Percentiles rank a stretch among this genome's conserved stretches.
phyloP scores from a whole-genome alignment of 371 early-diverging fungal species.

The Actinomortierella wolfii region DNA sequence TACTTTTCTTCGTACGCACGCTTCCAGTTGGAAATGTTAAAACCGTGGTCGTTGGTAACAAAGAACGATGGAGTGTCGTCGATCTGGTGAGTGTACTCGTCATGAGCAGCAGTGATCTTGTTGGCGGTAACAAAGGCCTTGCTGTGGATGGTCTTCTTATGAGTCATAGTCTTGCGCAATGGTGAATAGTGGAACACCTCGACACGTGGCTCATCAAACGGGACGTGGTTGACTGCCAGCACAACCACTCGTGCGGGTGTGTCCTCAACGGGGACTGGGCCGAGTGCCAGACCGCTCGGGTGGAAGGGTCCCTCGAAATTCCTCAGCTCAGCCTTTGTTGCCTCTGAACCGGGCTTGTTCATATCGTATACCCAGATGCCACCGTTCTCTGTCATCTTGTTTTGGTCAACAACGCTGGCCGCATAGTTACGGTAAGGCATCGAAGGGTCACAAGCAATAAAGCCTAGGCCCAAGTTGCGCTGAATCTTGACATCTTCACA shows the following conservation, averaged over 20 bases:
- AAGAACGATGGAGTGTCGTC: constrained; percentile 45
- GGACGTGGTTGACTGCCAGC: constrained; percentile 44
- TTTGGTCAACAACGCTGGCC: constrained; percentile 34
- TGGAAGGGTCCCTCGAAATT: constrained; percentile 40
- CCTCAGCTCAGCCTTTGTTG: constrained; percentile 37
- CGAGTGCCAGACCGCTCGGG: constrained; percentile 38
- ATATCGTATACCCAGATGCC: constrained; percentile 45
- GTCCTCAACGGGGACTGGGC: constrained; percentile 32
- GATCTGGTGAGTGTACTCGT: constrained; percentile 14
- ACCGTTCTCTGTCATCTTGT: constrained; percentile 38
- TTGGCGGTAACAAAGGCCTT: constrained; percentile 39
- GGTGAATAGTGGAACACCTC: constrained; percentile 46
- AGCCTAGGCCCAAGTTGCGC: constrained; percentile 38
- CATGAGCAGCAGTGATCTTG: constrained; percentile 32
- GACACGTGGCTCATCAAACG: constrained; percentile 34
- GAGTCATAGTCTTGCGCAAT: constrained; percentile 36
- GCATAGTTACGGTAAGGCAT: constrained; percentile 45
- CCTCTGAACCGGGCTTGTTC: constrained; percentile 39
- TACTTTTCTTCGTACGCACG: constrained; percentile 44
- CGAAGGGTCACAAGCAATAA: constrained; percentile 40
- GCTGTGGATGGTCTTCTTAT: constrained; percentile 44
- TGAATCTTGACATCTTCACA: constrained; percentile 46
- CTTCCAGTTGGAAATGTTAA: constrained; percentile 43
- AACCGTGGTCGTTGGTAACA: constrained; percentile 40
- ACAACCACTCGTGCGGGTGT: constrained; percentile 42